phyloP scores from a whole-genome alignment of 805 yeast genomes.

The Saccharomyces paradoxus region DNA sequence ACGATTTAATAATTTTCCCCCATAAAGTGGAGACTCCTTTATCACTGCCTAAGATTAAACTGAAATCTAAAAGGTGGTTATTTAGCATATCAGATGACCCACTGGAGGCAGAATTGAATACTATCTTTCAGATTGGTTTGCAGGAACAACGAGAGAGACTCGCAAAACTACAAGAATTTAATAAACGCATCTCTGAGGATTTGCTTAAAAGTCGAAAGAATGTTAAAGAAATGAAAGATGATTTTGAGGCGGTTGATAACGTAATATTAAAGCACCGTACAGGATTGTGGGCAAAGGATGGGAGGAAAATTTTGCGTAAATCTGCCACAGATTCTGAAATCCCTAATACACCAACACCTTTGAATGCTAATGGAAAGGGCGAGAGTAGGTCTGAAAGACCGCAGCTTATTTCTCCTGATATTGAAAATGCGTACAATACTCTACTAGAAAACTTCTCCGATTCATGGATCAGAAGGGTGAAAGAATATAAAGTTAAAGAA shows the following conservation, averaged over 20 bases:
- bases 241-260: neutral
- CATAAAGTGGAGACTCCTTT: slow-evolving; percentile 33
- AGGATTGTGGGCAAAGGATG: neutral
- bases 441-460: slow-evolving; percentile 43
- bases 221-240: neutral
- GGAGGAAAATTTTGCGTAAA: neutral
- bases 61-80: slow-evolving; percentile 49
- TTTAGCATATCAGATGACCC: slow-evolving; percentile 81
- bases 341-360: slow-evolving; percentile 3
- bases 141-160: slow-evolving; percentile 57
- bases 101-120: slow-evolving; percentile 66
- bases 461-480: slow-evolving; percentile 67
- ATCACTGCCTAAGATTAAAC: slow-evolving; percentile 47
- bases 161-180: slow-evolving; percentile 40
- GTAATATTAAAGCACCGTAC: neutral
- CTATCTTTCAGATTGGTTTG: slow-evolving; percentile 56
- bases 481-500: slow-evolving; percentile 37
- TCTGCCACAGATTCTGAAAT: neutral
- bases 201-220: slow-evolving; percentile 1
- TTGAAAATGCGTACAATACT: slow-evolving; percentile 15
- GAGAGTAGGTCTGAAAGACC: neutral
- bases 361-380: slow-evolving; percentile 3
- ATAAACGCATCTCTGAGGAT: slow-evolving; percentile 19
- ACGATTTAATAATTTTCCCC: slow-evolving; percentile 34
- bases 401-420: slow-evolving; percentile 5